These are phyloP conservation scores for Podospora pseudoanserina DNA, from an alignment of 495 filamentous ascomycete species.

Conservation along the genomic window DNA sequence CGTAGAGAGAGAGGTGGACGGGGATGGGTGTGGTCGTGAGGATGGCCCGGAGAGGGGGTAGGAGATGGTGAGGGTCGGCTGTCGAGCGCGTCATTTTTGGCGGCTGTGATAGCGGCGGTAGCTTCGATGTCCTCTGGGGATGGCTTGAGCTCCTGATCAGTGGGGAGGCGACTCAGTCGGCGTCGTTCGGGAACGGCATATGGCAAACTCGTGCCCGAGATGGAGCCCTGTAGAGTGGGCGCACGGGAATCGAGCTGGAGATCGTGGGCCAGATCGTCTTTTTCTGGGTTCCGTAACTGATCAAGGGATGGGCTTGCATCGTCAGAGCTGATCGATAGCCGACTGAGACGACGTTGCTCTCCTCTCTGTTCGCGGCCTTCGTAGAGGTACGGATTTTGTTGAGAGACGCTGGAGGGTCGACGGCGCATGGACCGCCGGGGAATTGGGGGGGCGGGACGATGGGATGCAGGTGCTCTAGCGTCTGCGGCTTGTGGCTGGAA, in stretches of 20 bases:
- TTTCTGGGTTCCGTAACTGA: not conserved
- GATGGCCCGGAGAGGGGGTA: not conserved
- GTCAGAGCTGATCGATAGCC: not conserved
- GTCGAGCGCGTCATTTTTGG: not conserved
- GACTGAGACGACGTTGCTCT: not conserved
- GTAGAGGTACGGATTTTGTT: not conserved
- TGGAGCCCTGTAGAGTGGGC: not conserved
- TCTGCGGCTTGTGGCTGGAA: not conserved
- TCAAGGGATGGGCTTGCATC: not conserved
- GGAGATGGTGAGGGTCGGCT: not conserved
- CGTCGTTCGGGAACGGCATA: not conserved
- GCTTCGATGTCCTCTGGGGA: not conserved
- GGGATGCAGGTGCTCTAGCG: not conserved
- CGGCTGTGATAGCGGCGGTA: not conserved
- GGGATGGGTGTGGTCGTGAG: conserved; percentile 5
- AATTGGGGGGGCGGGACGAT: not conserved
- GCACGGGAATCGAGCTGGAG: not conserved
- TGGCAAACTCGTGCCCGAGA: not conserved
- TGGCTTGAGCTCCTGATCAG: not conserved
- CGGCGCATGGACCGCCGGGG: not conserved
- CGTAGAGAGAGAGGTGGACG: conserved; percentile 22
- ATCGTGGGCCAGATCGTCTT: not conserved
- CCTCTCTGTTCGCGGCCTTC: not conserved
- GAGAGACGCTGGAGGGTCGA: not conserved
- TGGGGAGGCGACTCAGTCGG: not conserved